phyloP scores from a whole-genome alignment of 768 basidiomycete species.

The Scleroderma citrinum region DNA sequence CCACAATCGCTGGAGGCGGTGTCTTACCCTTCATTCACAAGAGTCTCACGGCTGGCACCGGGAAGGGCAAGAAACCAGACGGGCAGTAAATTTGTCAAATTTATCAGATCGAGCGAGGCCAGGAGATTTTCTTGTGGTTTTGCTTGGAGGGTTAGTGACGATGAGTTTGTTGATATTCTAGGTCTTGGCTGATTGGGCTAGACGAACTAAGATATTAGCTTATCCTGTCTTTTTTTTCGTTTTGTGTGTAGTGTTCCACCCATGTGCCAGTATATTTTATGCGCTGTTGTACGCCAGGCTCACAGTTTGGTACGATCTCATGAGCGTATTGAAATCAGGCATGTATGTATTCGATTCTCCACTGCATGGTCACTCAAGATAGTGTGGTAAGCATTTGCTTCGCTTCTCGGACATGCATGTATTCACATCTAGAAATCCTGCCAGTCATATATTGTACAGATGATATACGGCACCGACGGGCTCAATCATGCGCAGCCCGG shows the following conservation, averaged over 20 bases:
- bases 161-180: neutral
- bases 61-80: slow-evolving; percentile 44
- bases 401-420: too few species aligned
- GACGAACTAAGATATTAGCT: slow-evolving; percentile 16
- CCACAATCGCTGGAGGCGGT: slow-evolving; percentile 89
- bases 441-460: neutral
- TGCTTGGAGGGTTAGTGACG: slow-evolving; percentile 1
- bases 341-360: too few species aligned
- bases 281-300: neutral
- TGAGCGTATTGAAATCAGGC: neutral
- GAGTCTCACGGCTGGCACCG: slow-evolving; percentile 51
- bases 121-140: neutral
- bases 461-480: neutral
- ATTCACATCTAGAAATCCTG: too few species aligned
- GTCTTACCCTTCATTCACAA: slow-evolving; percentile 88
- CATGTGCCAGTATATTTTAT: neutral
- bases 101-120: neutral
- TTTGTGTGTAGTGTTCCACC: slow-evolving; percentile 7
- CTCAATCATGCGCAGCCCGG: slow-evolving; percentile 38
- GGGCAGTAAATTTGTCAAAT: slow-evolving; percentile 15
- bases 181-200: neutral
- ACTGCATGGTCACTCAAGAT: too few species aligned
- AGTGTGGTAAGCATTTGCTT: too few species aligned
- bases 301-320: neutral
- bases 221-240: slow-evolving; percentile 4